phyloP scores from a whole-genome alignment of 768 basidiomycete genomes.

The Podaxis sp. region DNA sequence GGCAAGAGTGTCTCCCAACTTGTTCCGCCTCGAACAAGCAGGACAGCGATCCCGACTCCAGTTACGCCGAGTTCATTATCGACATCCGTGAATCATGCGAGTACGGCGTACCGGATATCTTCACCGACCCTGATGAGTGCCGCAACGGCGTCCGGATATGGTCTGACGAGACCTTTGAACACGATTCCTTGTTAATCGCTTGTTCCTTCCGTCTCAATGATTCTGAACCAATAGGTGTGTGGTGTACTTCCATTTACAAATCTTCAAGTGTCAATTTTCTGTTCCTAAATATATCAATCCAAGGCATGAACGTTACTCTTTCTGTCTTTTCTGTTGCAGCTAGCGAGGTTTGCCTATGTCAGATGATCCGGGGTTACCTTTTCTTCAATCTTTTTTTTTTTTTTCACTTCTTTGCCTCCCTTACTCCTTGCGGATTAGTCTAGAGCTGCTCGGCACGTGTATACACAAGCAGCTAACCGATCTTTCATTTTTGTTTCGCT shows the following conservation, averaged over 20 bases:
- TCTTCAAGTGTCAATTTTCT: background rate
- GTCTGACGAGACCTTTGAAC: background rate
- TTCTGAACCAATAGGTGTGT: background rate
- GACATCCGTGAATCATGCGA: background rate
- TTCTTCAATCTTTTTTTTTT: background rate
- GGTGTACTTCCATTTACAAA: background rate
- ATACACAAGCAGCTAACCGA: background rate
- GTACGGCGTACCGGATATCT: background rate
- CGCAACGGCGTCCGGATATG: background rate
- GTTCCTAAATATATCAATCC: background rate
- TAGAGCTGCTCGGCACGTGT: background rate
- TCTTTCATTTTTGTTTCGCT: background rate
- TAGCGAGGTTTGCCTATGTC: background rate
- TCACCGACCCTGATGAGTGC: background rate
- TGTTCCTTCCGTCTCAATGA: background rate
- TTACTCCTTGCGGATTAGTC: background rate
- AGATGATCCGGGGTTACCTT: background rate
- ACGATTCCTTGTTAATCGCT: background rate
- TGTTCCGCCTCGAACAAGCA: background rate
- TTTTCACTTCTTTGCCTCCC: no score
- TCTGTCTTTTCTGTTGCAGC: no score
- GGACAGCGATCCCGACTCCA: background rate
- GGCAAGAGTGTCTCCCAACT: background rate
- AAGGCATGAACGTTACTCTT: background rate
- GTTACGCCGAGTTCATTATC: background rate